Percentiles rank a stretch among this genome's conserved stretches.
Conservation (phyloP, 805 yeast genomes). For the Candida glaebosa region DNA sequence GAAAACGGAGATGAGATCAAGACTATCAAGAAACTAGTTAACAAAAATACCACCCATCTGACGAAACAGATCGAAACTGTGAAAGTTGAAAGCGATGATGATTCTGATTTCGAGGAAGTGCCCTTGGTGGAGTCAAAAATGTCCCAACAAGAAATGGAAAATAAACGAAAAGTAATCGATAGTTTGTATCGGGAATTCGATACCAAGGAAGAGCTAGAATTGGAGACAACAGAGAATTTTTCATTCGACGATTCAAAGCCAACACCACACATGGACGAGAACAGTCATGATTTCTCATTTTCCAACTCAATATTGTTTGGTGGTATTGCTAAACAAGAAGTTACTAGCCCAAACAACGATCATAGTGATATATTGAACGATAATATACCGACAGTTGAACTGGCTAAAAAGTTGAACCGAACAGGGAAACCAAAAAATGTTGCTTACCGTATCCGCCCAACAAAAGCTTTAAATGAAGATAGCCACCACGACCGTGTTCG, state of each 20-base stretch:
- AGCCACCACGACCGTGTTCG: background rate
- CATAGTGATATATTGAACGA: background rate
- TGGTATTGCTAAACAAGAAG: background rate
- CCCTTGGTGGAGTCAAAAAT: slow-evolving; percentile 29
- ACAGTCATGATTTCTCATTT: slow-evolving; percentile 5
- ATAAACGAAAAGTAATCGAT: slow-evolving; percentile 29
- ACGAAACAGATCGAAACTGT: background rate
- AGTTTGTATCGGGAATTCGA: slow-evolving; percentile 33
- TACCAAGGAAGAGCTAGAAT: slow-evolving; percentile 9
- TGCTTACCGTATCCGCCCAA: background rate
- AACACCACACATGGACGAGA: background rate
- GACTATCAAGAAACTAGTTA: background rate
- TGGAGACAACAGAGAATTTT: background rate
- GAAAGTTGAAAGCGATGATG: slow-evolving; percentile 11
- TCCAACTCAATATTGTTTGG: background rate
- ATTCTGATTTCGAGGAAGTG: slow-evolving; percentile 58
- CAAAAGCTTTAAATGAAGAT: background rate
- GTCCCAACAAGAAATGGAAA: slow-evolving; percentile 24
- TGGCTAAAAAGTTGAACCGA: too few species aligned
- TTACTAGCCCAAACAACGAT: background rate
- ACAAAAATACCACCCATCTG: slow-evolving; percentile 2
- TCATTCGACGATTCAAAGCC: background rate
- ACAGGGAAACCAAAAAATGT: background rate
- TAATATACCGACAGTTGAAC: background rate
- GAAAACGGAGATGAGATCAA: slow-evolving; percentile 26